Percentiles rank a stretch among this genome's conserved stretches.
phyloP scores from a whole-genome alignment of 208 protist genomes.

The Endotrypanum monterogeii region DNA sequence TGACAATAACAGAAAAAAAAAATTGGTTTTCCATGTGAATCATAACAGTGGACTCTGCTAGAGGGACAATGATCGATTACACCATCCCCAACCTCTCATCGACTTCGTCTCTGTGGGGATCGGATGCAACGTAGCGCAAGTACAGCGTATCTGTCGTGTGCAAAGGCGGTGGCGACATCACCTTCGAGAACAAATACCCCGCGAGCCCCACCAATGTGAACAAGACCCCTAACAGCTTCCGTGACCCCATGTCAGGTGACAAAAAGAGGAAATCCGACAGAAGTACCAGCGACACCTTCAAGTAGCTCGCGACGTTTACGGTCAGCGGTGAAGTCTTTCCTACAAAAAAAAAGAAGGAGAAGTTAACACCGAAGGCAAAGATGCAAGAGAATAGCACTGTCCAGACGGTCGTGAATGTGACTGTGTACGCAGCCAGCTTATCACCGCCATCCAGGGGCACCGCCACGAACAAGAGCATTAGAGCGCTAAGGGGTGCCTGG shows the following conservation, averaged over 20 bases:
- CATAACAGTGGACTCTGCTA: not conserved
- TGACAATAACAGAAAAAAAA: not conserved
- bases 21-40: too few relatives aligned
- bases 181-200: slow-evolving; percentile 55
- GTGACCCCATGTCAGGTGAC: slow-evolving; percentile 23
- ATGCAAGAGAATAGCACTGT: slow-evolving; percentile 71
- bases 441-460: slow-evolving; percentile 61
- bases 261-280: slow-evolving; percentile 64
- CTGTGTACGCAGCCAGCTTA: slow-evolving; percentile 47
- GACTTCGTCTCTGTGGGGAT: not conserved
- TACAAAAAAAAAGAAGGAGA: slow-evolving; percentile 89
- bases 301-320: slow-evolving; percentile 84
- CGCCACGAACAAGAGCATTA: slow-evolving; percentile 69
- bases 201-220: slow-evolving; percentile 67
- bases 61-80: not conserved
- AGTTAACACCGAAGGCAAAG: slow-evolving; percentile 89
- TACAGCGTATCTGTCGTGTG: not conserved
- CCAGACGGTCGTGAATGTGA: slow-evolving; percentile 63
- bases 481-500: slow-evolving; percentile 77
- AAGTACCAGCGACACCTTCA: slow-evolving; percentile 84
- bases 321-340: slow-evolving; percentile 83
- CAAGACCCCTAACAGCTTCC: slow-evolving; percentile 47
- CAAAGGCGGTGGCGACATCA: slow-evolving; percentile 4
- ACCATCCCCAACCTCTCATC: slow-evolving; percentile 3
- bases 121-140: not conserved